phyloP scores from a whole-genome alignment of 805 yeast genomes.

The Candida insectalens region DNA sequence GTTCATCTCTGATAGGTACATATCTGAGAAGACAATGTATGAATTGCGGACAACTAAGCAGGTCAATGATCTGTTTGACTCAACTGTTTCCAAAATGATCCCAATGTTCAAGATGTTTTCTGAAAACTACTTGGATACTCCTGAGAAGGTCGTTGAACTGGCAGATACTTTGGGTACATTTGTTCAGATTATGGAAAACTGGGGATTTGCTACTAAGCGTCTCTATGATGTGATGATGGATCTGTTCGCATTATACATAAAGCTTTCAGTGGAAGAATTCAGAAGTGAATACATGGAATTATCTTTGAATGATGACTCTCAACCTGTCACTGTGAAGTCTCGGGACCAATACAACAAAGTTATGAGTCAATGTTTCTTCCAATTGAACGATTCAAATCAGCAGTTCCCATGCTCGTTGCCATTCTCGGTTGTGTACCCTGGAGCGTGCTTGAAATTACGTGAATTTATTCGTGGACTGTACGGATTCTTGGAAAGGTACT shows the following conservation, averaged over 20 bases:
- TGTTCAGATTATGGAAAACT: constrained; percentile 67
- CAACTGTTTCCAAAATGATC: constrained; percentile 46
- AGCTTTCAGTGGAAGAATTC: constrained; percentile 44
- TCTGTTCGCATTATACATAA: constrained; percentile 53
- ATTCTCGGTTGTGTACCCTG: constrained; percentile 81
- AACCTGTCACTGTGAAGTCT: constrained; percentile 70
- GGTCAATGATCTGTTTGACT: constrained; percentile 69
- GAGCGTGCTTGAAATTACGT: constrained; percentile 69
- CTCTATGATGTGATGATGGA: constrained; percentile 53
- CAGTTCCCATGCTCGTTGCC: constrained; percentile 63
- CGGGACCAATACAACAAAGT: constrained; percentile 50
- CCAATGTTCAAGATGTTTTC: constrained; percentile 46
- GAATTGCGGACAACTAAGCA: constrained; percentile 54
- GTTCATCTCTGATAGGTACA: constrained; percentile 62
- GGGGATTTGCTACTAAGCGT: constrained; percentile 47
- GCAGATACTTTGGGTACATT: constrained; percentile 62
- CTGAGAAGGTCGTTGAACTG: constrained; percentile 40
- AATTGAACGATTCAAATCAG: constrained; percentile 15
- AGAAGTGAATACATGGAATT: constrained; percentile 49
- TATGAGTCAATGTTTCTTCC: constrained; percentile 30
- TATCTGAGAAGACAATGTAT: constrained; percentile 54
- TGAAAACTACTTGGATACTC: constrained; percentile 28
- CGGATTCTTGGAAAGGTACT: constrained; percentile 56
- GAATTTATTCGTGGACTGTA: constrained; percentile 54
- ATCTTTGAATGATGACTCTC: constrained; percentile 73